Base-by-base conservation (phyloP, 2,329 filamentous ascomycete species). In the Polychaeton citri region DNA sequence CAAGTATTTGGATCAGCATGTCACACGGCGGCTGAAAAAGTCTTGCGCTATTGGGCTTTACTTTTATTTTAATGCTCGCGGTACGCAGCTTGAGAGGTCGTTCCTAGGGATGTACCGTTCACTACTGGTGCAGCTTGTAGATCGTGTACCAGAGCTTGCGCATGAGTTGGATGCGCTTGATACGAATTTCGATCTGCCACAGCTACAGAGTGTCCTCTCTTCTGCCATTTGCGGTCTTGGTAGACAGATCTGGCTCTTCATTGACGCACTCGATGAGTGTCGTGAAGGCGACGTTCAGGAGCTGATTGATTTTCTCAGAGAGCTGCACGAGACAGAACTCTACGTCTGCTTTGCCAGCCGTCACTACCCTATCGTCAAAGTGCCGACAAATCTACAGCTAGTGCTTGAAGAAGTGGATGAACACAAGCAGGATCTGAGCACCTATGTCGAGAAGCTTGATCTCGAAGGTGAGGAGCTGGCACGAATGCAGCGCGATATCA, bases 11-110 rank as follows among this genome's bases (percentile, higher is more conserved):
- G 21, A 32, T 32, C 30, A 33, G 39, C 3, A 32, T 43, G 17
- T 30, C 28, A 8, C n/a, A 38, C 8, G 35, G 41, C 12, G 30
- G 43, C n/a, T 42, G 41, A 13, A 41, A 34, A 15, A 24, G 21
- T 24, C 21, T 24, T n/a, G 7, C 21, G 21, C 40, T 45, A 10
- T 38, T 40, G 1, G 28, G 52, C 0, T 42, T 63, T 0, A 37
- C 0, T 71, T 68, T 45, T 71, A 69, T 53, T 71, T 71, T 54
- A 64, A 69, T 37, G 65, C 65, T 0, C 49, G 63, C 36, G 66
- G 65, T 0, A 49, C 53, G 0, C 20, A 49, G 4, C 46, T 68
- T 6, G 66, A 74, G 32, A 68, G 55, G 35, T 62, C 67, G 0
- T 54, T 58, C 0, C 18, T 51, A 0, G 71, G 72, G 0, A 60